Evolutionary conservation across 305 asterid species (phyloP).

Genomic region (Withania somnifera): DNA sequence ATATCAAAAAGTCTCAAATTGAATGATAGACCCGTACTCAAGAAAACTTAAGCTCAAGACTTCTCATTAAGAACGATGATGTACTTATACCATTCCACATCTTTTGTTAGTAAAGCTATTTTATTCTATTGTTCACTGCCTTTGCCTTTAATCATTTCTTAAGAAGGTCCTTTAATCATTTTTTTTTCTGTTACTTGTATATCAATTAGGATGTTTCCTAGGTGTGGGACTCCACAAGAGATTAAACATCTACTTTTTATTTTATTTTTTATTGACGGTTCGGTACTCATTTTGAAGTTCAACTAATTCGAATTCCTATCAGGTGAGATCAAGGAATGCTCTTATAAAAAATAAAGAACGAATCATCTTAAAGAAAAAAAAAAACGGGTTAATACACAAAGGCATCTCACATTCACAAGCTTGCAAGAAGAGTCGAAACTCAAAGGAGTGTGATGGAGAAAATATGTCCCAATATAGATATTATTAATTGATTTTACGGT

Average conservation of each 20-base stretch:
- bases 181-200: not conserved
- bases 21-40: too few relatives aligned
- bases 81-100: too few relatives aligned
- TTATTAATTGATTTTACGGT: not conserved
- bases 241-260: not conserved
- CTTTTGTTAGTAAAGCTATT: too few relatives aligned
- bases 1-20: too few relatives aligned
- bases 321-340: not conserved
- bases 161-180: not conserved
- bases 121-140: not conserved
- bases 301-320: not conserved
- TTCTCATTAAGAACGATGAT: too few relatives aligned
- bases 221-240: not conserved
- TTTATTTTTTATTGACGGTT: not conserved
- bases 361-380: not conserved
- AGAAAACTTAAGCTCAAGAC: too few relatives aligned
- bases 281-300: rapidly evolving
- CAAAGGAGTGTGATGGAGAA: not conserved
- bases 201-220: not conserved
- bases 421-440: not conserved
- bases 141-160: not conserved
- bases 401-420: not conserved
- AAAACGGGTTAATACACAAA: not conserved
- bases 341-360: not conserved
- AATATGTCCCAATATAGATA: not conserved